Percentiles rank a stretch among this genome's conserved stretches.
These are phyloP conservation scores for Glycine soja DNA, from an alignment of 306 rosid genomes.

Conservation along the genomic window DNA sequence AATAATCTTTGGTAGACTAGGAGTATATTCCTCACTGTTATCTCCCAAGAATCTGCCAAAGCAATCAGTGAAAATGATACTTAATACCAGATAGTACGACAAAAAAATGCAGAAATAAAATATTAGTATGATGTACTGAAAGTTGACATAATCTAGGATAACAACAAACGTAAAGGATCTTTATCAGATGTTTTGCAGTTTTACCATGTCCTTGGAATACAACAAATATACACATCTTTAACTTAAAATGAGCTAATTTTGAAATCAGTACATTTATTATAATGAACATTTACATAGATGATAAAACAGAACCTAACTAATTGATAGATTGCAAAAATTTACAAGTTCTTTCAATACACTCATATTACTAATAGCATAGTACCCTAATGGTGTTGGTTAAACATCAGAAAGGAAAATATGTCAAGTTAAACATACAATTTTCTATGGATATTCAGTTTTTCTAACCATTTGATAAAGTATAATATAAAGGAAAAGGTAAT, in stretches of 20 bases:
- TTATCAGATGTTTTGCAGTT: constrained; percentile 11
- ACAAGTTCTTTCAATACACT: constrained; percentile 22
- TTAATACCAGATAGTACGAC: not conserved
- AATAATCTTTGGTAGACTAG: constrained; percentile 60
- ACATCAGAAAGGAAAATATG: constrained; percentile 13
- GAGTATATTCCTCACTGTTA: constrained; percentile 52
- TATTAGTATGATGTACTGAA: not conserved
- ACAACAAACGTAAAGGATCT: constrained; percentile 8
- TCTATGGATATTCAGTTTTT: constrained; percentile 23
- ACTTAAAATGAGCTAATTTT: not conserved
- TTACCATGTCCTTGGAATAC: not conserved
- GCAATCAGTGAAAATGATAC: constrained; percentile 26
- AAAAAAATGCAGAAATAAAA: constrained; percentile 23
- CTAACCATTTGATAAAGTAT: constrained; percentile 25
- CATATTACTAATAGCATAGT: constrained; percentile 17
- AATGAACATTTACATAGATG: not conserved
- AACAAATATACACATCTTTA: constrained; percentile 18
- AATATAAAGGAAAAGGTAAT: constrained; percentile 28
- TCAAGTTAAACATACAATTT: constrained; percentile 16
- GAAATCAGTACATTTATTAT: constrained; percentile 8
- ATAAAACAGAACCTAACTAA: constrained; percentile 8
- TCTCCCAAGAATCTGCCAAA: constrained; percentile 60
- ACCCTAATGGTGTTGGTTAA: not conserved
- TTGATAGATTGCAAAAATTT: constrained; percentile 8
- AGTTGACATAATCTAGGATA: not conserved